Evolutionary conservation across 495 filamentous ascomycete genomes (phyloP).

Genomic region (Neurospora hispaniola): DNA sequence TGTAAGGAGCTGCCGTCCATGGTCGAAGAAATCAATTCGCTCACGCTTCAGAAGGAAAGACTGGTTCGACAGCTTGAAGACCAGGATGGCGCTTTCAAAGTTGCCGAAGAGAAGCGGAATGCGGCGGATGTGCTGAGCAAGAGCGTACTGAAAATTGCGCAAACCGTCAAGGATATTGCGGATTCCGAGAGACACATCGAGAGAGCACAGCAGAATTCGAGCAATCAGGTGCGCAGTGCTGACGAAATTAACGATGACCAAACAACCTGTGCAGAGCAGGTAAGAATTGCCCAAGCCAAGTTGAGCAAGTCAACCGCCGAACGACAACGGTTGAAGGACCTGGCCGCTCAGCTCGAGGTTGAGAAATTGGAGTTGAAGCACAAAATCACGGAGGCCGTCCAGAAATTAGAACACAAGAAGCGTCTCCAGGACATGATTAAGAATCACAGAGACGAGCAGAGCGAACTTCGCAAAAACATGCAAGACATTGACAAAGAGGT

Average conservation of each 20-base stretch:
- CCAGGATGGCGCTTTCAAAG: slow-evolving; percentile 57
- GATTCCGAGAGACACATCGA: slow-evolving; percentile 59
- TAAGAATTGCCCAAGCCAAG: slow-evolving; percentile 47
- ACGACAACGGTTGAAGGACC: slow-evolving; percentile 55
- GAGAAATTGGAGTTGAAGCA: slow-evolving; percentile 58
- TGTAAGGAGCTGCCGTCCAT: slow-evolving; percentile 60
- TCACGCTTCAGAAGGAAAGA: slow-evolving; percentile 43
- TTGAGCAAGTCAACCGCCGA: slow-evolving; percentile 55
- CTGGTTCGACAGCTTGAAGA: slow-evolving; percentile 59
- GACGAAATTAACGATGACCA: slow-evolving; percentile 79
- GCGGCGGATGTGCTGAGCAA: slow-evolving; percentile 67
- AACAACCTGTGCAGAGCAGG: slow-evolving; percentile 54
- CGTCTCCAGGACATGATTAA: slow-evolving; percentile 56
- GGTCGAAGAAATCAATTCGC: slow-evolving; percentile 46
- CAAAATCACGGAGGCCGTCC: slow-evolving; percentile 55
- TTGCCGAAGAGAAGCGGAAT: slow-evolving; percentile 51
- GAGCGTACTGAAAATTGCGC: slow-evolving; percentile 64
- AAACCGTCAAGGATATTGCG: slow-evolving; percentile 58
- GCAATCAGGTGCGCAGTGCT: slow-evolving; percentile 51
- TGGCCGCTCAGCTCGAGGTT: slow-evolving; percentile 60
- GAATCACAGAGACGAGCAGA: slow-evolving; percentile 56
- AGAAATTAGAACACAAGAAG: slow-evolving; percentile 69
- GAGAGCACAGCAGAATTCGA: slow-evolving; percentile 59
- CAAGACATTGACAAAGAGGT: slow-evolving; percentile 58
- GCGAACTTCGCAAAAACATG: slow-evolving; percentile 56